Percentiles rank a stretch among this genome's conserved stretches.
phyloP scores from a whole-genome alignment of 805 yeast genomes.

The Myxozyma neglecta region DNA sequence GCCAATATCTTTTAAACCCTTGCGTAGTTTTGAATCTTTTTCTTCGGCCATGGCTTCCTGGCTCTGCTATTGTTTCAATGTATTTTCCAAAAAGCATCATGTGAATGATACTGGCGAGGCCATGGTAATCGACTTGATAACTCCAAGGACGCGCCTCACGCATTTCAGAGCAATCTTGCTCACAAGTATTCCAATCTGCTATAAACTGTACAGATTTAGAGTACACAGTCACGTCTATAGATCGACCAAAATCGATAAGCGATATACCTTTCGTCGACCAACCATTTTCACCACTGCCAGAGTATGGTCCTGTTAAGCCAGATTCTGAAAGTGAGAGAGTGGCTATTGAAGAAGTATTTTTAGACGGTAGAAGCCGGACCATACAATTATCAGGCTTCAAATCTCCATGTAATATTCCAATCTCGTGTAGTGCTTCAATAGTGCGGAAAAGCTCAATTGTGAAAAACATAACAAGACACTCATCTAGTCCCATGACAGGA shows the following conservation, averaged over 20 bases:
- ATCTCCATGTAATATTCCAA: constrained; percentile 79
- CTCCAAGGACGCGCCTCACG: constrained; percentile 62
- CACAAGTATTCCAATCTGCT: constrained; percentile 60
- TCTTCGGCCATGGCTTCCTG: constrained; percentile 26
- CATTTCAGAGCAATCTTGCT: constrained; percentile 75
- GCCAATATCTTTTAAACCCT: constrained; percentile 73
- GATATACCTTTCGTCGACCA: constrained; percentile 59
- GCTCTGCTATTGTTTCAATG: constrained; percentile 48
- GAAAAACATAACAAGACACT: constrained; percentile 59
- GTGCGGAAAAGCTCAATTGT: constrained; percentile 63
- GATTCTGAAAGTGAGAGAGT: constrained; percentile 16
- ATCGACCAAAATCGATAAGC: constrained; percentile 79
- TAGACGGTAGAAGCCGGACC: constrained; percentile 51
- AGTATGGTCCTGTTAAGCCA: constrained; percentile 34
- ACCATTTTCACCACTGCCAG: constrained; percentile 43
- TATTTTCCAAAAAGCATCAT: constrained; percentile 68
- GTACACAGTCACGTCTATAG: constrained; percentile 66
- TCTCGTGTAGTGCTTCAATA: constrained; percentile 60
- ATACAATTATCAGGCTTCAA: constrained; percentile 83
- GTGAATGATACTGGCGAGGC: constrained; percentile 73
- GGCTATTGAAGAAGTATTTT: constrained; percentile 20
- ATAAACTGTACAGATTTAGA: constrained; percentile 50
- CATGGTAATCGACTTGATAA: constrained; percentile 80
- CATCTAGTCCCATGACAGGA: constrained; percentile 48
- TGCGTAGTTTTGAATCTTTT: constrained; percentile 44